Conservation (phyloP, 805 yeast species). For the Candida argentea region DNA sequence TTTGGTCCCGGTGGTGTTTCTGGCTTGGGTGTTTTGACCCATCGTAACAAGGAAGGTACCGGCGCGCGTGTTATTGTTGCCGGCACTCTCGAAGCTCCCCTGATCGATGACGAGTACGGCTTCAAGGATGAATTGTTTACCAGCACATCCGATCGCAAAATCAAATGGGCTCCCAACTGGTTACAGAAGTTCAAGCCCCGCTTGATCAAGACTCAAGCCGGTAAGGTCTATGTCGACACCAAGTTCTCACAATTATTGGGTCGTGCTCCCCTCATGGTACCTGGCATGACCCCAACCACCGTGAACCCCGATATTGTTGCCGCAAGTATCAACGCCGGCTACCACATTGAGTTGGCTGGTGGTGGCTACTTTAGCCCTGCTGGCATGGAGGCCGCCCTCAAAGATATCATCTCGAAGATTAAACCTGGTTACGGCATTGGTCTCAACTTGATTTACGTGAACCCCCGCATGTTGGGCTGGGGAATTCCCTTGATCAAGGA, state of each 20-base stretch:
- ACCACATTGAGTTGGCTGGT: constrained; percentile 96
- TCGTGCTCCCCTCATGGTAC: constrained; percentile 92
- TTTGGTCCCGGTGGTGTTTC: constrained; percentile 99
- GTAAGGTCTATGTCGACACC: constrained; percentile 81
- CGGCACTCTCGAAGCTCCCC: constrained; percentile 65
- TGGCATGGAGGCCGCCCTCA: constrained; percentile 65
- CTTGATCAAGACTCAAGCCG: constrained; percentile 61
- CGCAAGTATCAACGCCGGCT: constrained; percentile 91
- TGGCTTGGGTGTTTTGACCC: constrained; percentile 92
- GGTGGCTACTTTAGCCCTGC: constrained; percentile 89
- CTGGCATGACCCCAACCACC: constrained; percentile 99
- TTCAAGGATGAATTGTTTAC: constrained; percentile 93
- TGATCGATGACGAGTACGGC: constrained; percentile 77
- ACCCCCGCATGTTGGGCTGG: constrained; percentile 98
- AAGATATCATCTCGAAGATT: constrained; percentile 54
- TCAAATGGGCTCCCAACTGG: constrained; percentile 89
- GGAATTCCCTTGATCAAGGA: constrained; percentile 91
- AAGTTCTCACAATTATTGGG: constrained; percentile 87
- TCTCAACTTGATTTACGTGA: constrained; percentile 87
- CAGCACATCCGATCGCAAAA: constrained; percentile 40
- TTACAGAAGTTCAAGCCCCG: constrained; percentile 78
- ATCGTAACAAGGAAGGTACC: constrained; percentile 96
- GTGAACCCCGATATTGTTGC: constrained; percentile 91
- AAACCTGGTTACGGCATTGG: constrained; percentile 87
- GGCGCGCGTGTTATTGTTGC: constrained; percentile 93